These are phyloP conservation scores for Fusarium compactum DNA, from an alignment of 2,329 filamentous ascomycete species.

Conservation along the genomic window DNA sequence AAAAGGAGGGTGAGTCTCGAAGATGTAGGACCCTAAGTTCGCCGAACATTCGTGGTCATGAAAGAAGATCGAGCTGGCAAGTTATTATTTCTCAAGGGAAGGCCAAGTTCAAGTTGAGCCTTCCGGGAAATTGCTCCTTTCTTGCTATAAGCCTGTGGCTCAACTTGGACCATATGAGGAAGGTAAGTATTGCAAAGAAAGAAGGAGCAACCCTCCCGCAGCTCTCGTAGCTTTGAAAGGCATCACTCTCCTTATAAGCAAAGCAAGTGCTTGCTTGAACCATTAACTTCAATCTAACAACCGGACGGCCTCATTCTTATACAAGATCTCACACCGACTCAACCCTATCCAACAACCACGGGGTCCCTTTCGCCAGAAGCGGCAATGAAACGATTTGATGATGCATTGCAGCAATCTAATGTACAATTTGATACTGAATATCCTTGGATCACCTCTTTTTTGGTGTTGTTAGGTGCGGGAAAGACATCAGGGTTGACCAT, in stretches of 20 bases:
- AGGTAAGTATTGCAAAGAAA: no score
- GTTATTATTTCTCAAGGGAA: not conserved
- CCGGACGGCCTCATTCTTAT: conserved; percentile 35
- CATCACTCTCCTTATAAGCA: not conserved
- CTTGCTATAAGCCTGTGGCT: no score
- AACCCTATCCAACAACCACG: conserved; percentile 10
- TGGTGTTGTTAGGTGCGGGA: conserved; percentile 16
- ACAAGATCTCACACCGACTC: conserved; percentile 25
- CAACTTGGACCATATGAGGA: no score
- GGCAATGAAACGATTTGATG: conserved; percentile 3
- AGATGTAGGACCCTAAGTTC: not conserved
- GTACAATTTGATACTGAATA: not conserved
- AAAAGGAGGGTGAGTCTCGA: conserved; percentile 11
- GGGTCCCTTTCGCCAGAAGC: conserved; percentile 12
- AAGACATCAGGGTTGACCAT: conserved; percentile 49
- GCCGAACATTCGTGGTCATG: not conserved
- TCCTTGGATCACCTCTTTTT: conserved; percentile 4
- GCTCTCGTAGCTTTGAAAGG: not conserved
- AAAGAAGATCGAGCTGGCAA: not conserved
- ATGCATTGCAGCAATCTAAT: conserved; percentile 19
- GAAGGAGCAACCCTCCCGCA: not conserved
- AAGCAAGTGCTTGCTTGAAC: not conserved
- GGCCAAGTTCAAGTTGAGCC: not conserved
- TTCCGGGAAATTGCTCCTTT: no score
- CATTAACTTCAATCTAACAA: not conserved